Conservation (phyloP, 495 filamentous ascomycete species). For the Hypoxylon cercidicola region DNA sequence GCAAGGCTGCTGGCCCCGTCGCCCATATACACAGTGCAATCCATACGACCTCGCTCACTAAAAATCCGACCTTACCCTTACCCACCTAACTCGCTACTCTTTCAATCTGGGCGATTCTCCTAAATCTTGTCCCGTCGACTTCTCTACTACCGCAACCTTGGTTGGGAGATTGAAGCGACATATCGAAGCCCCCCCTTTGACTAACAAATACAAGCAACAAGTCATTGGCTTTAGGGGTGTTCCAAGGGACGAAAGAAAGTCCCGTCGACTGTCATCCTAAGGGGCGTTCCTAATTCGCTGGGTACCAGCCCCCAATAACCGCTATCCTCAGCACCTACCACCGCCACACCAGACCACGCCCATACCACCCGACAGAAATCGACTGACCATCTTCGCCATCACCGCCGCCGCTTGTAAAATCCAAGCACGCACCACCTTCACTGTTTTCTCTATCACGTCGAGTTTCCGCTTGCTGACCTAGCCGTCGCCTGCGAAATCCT, state of each 20-base stretch:
- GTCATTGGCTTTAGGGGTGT: conserved; percentile 22
- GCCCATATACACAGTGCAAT: conserved; percentile 30
- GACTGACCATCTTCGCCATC: conserved; percentile 49
- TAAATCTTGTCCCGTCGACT: too few relatives aligned
- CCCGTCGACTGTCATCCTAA: conserved; percentile 19
- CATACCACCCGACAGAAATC: conserved; percentile 45
- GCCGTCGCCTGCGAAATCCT: conserved; percentile 22
- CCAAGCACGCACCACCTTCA: conserved; percentile 42
- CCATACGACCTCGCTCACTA: not conserved
- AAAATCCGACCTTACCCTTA: not conserved
- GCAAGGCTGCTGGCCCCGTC: conserved; percentile 18
- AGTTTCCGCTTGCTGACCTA: conserved; percentile 29
- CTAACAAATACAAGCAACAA: not conserved
- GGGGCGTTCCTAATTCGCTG: conserved; percentile 31
- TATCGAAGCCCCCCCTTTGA: not conserved
- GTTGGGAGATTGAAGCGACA: not conserved
- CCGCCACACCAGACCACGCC: conserved; percentile 39
- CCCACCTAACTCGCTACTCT: conserved; percentile 3
- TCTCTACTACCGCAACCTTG: not conserved
- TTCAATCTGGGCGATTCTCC: not conserved
- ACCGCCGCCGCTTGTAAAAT: conserved; percentile 45
- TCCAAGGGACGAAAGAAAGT: conserved; percentile 11
- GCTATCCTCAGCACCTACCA: conserved; percentile 38
- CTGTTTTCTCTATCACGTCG: conserved; percentile 33
- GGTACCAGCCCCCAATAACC: conserved; percentile 40